Evolutionary conservation across 257 asterid species (phyloP).

Genomic region (Solanum paucissectum): DNA sequence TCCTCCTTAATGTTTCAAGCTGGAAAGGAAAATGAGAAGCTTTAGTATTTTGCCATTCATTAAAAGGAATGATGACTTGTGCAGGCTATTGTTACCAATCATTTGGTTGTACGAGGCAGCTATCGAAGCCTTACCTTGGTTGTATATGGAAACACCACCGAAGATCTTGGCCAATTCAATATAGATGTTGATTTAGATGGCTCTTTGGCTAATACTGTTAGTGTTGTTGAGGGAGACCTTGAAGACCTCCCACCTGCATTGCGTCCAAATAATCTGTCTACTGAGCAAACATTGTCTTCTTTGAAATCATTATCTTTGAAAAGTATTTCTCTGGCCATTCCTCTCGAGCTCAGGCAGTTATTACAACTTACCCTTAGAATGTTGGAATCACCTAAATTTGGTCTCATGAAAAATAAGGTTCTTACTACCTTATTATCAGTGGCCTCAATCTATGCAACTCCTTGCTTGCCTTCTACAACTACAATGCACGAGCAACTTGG

Average conservation of each 20-base stretch:
- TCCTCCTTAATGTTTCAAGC: not conserved
- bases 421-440: conserved; percentile 46
- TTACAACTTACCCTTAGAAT: conserved; percentile 38
- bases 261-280: conserved; percentile 40
- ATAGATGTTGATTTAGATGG: conserved; percentile 82
- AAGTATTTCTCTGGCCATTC: conserved; percentile 35
- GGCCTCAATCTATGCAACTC: conserved; percentile 34
- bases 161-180: conserved; percentile 91
- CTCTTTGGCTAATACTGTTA: conserved; percentile 66
- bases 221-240: conserved; percentile 72
- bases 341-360: conserved; percentile 46
- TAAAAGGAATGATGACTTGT: conserved; percentile 7
- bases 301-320: conserved; percentile 43
- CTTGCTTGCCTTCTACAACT: conserved; percentile 17
- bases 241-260: conserved; percentile 92
- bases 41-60: not conserved
- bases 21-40: not conserved
- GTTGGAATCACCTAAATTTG: conserved; percentile 44
- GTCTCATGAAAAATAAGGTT: conserved; percentile 37
- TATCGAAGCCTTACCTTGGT: conserved; percentile 95
- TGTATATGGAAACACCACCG: conserved; percentile 84
- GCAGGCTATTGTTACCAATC: conserved; percentile 83
- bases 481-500: conserved; percentile 19
- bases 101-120: conserved; percentile 94
- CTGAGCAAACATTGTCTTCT: conserved; percentile 60